phyloP scores from a whole-genome alignment of 176 grass and related monocot genomes.

The Triticum timopheevii region DNA sequence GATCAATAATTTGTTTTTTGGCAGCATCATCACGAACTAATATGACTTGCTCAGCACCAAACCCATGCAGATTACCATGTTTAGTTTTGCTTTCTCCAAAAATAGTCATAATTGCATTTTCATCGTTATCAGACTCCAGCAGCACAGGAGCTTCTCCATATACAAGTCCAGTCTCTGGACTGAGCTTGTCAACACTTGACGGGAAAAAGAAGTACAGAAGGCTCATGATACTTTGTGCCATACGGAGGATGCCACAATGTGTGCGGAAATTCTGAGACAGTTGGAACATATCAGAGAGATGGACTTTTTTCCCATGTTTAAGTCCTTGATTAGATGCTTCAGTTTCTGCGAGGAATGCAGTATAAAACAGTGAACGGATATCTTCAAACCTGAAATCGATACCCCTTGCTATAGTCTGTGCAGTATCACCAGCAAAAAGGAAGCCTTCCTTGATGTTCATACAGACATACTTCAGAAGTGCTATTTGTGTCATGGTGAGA shows the following conservation, averaged over 20 bases:
- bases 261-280: slow-evolving; percentile 88
- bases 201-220: slow-evolving; percentile 84
- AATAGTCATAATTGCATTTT: slow-evolving; percentile 85
- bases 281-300: slow-evolving; percentile 65
- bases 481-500: slow-evolving; percentile 74
- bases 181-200: slow-evolving; percentile 65
- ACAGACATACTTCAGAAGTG: slow-evolving; percentile 74
- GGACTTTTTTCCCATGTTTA: slow-evolving; percentile 44
- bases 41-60: too few species aligned
- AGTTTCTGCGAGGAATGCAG: slow-evolving; percentile 46
- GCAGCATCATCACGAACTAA: slow-evolving; percentile 45
- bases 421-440: slow-evolving; percentile 86
- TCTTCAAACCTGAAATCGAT: slow-evolving; percentile 93
- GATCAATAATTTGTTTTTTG: slow-evolving; percentile 60
- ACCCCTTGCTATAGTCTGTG: slow-evolving; percentile 85
- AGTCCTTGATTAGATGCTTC: slow-evolving; percentile 18
- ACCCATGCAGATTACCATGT: slow-evolving; percentile 34
- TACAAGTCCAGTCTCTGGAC: slow-evolving; percentile 69
- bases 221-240: slow-evolving; percentile 80
- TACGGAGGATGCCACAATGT: slow-evolving; percentile 66
- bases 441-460: slow-evolving; percentile 75
- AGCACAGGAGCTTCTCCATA: slow-evolving; percentile 85
- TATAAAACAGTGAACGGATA: slow-evolving; percentile 78
- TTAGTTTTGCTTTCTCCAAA: slow-evolving; percentile 56
- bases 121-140: slow-evolving; percentile 63